Evolutionary conservation across 1,284 basidiomycete genomes (phyloP).

Genomic region (Apiotrichum gracile): DNA sequence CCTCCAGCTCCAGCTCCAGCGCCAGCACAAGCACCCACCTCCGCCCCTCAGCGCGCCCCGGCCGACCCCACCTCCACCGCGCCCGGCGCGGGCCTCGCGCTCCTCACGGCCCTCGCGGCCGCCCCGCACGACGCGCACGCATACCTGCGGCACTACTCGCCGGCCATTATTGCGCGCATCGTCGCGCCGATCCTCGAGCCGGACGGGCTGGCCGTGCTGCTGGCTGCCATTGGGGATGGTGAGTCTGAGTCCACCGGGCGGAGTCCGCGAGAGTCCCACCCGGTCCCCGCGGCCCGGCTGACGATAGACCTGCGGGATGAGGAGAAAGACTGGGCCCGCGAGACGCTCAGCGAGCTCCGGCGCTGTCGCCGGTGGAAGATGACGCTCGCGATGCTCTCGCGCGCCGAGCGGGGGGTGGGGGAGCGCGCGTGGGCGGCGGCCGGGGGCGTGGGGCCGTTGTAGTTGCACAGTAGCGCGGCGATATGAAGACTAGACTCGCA

Average conservation of each 20-base stretch:
- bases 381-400: slow-evolving; percentile 34
- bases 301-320: neutral
- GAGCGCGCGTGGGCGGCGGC: slow-evolving; percentile 17
- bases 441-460: slow-evolving; percentile 17
- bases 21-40: neutral
- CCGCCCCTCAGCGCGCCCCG: slow-evolving; percentile 7
- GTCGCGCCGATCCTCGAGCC: slow-evolving; percentile 35
- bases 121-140: slow-evolving; percentile 3
- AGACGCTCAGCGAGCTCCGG: slow-evolving; percentile 23
- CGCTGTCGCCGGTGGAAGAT: slow-evolving; percentile 33
- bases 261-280: neutral
- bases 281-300: too few relatives aligned
- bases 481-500: neutral
- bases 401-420: slow-evolving; percentile 20
- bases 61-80: slow-evolving; percentile 23
- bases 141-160: slow-evolving; percentile 20
- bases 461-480: neutral
- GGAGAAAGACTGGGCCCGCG: slow-evolving; percentile 1
- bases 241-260: neutral
- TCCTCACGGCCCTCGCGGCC: slow-evolving; percentile 23
- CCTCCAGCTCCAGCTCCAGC: slow-evolving; percentile 2
- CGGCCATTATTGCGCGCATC: slow-evolving; percentile 21
- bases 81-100: slow-evolving; percentile 30
- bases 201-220: slow-evolving; percentile 32
- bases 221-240: slow-evolving; percentile 11